These are phyloP conservation scores for Cardamine resedifolia DNA, from an alignment of 345 rosid genomes.

Conservation along the genomic window DNA sequence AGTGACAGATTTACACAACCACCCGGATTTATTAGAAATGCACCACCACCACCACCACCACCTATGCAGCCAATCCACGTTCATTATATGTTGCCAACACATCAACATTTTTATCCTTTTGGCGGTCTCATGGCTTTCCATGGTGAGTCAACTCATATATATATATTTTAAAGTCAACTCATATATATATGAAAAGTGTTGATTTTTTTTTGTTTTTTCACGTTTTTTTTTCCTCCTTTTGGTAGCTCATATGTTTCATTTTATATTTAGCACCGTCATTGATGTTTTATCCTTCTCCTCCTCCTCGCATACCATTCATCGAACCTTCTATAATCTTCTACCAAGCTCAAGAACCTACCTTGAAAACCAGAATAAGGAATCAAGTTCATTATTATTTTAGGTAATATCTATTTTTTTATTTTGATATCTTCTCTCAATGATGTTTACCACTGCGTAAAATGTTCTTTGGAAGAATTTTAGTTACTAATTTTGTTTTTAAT, in stretches of 20 bases:
- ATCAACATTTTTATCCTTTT: conserved; percentile 40
- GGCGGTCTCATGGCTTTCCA: conserved; percentile 5
- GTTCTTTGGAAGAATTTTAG: neutral
- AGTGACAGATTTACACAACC: no score
- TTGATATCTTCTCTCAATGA: neutral
- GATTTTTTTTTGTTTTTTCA: neutral
- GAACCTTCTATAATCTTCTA: conserved; percentile 40
- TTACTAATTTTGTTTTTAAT: neutral
- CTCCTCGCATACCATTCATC: conserved; percentile 44
- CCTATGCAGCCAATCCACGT: conserved; percentile 32
- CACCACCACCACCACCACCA: conserved; percentile 46
- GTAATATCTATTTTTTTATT: conserved; percentile 31
- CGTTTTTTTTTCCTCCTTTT: neutral
- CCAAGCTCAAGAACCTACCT: conserved; percentile 41
- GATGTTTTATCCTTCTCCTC: conserved; percentile 20
- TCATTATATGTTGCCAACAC: conserved; percentile 32
- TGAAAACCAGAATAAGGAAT: conserved; percentile 44
- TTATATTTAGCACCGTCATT: conserved; percentile 42
- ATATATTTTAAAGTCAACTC: no score
- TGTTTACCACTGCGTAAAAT: neutral
- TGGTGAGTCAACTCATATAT: conserved; percentile 47
- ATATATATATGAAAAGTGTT: neutral
- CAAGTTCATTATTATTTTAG: conserved; percentile 82
- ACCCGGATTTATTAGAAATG: conserved; percentile 44
- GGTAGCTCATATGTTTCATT: neutral